These are phyloP conservation scores for Hymenoscyphus repandus DNA, from an alignment of 2,329 filamentous ascomycete genomes.

Conservation along the genomic window DNA sequence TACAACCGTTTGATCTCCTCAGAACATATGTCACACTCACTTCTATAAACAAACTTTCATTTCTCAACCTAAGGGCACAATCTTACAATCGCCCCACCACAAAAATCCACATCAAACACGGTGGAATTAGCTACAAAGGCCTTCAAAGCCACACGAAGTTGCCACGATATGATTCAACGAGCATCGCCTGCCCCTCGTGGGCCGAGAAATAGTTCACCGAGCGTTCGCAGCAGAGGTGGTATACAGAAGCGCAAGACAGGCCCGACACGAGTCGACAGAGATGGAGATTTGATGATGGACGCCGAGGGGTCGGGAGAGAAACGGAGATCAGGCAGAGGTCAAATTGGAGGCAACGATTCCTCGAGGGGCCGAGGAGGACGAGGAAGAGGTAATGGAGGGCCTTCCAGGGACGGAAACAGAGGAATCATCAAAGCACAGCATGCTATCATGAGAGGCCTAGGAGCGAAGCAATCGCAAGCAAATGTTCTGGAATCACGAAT, in stretches of 20 bases:
- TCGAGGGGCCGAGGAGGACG: conserved; percentile 22
- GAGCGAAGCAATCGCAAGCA: conserved; percentile 24
- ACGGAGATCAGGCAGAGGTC: conserved; percentile 24
- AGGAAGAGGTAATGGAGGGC: conserved; percentile 30
- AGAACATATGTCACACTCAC: too few relatives aligned
- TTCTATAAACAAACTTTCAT: too few relatives aligned
- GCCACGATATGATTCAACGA: conserved; percentile 14
- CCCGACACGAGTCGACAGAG: conserved; percentile 45
- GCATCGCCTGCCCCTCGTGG: conserved; percentile 23
- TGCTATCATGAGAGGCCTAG: conserved; percentile 35
- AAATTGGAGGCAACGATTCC: conserved; percentile 11
- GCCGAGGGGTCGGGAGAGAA: conserved; percentile 29
- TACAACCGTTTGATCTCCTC: too few relatives aligned
- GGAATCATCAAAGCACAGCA: conserved; percentile 22
- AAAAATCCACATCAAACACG: too few relatives aligned
- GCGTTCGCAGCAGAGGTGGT: conserved; percentile 36
- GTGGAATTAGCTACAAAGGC: too few relatives aligned
- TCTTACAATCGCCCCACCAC: too few relatives aligned
- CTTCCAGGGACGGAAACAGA: conserved; percentile 28
- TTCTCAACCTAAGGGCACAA: too few relatives aligned
- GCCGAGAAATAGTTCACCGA: conserved; percentile 22
- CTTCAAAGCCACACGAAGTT: too few relatives aligned
- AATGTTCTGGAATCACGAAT: conserved; percentile 26
- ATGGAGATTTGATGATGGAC: conserved; percentile 59
- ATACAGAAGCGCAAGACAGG: conserved; percentile 44